These are phyloP conservation scores for Henningerozyma blattae DNA, from an alignment of 805 yeast genomes.

Conservation along the genomic window DNA sequence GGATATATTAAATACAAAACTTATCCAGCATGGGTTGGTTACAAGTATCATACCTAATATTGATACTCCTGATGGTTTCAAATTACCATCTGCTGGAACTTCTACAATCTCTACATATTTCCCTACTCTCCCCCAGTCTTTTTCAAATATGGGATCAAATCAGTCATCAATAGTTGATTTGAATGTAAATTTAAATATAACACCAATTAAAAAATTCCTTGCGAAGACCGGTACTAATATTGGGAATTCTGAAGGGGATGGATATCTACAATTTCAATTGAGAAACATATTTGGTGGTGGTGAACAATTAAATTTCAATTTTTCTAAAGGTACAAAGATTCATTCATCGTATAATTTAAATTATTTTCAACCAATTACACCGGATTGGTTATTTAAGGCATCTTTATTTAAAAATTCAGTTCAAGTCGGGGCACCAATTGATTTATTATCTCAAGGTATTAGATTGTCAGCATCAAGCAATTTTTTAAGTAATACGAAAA, in stretches of 20 bases:
- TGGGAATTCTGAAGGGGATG: slow-evolving; percentile 93
- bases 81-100: neutral
- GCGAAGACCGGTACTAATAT: slow-evolving; percentile 92
- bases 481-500: slow-evolving; percentile 6
- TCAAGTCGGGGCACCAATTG: slow-evolving; percentile 40
- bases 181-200: slow-evolving; percentile 21
- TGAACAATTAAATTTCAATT: slow-evolving; percentile 42
- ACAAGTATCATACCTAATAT: slow-evolving; percentile 12
- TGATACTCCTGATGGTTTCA: slow-evolving; percentile 1
- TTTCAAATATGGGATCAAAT: slow-evolving; percentile 1
- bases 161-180: slow-evolving; percentile 15
- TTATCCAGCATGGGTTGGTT: slow-evolving; percentile 19
- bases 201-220: slow-evolving; percentile 56
- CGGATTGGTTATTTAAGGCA: slow-evolving; percentile 42
- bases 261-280: slow-evolving; percentile 63
- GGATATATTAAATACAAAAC: slow-evolving; percentile 17
- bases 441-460: slow-evolving; percentile 36
- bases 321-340: slow-evolving; percentile 50
- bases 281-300: slow-evolving; percentile 59
- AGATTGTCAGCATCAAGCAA: slow-evolving; percentile 1
- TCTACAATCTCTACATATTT: neutral
- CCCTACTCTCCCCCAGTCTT: slow-evolving; percentile 3
- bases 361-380: slow-evolving; percentile 39
- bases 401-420: slow-evolving; percentile 39
- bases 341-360: slow-evolving; percentile 41